A percentile compares a stretch with the other conserved stretches of the same genome.
Conservation (phyloP, 768 basidiomycete genomes). For the Rhodocollybia butyracea region DNA sequence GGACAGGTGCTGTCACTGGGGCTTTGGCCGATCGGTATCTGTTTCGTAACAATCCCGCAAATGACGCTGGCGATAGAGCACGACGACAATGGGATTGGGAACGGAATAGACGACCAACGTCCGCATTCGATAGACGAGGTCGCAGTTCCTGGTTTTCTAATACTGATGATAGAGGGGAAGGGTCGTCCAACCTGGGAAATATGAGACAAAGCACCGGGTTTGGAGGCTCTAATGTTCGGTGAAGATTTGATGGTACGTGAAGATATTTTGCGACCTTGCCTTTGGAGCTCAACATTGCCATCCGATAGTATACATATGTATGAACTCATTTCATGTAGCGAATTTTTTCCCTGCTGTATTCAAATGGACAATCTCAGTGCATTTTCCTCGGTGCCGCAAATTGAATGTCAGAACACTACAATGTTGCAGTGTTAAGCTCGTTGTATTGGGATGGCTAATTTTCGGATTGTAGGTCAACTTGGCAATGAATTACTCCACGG, state of each 20-base stretch:
- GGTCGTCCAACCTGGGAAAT: constrained; percentile 62
- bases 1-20: constrained; percentile 78
- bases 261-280: not conserved
- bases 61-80: constrained; percentile 23
- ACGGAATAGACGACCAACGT: constrained; percentile 24
- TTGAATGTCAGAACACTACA: no score
- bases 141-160: constrained; percentile 21
- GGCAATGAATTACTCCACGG: no score
- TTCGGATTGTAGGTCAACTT: no score
- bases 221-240: constrained; percentile 75
- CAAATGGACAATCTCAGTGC: no score
- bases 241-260: constrained; percentile 13
- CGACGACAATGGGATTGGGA: constrained; percentile 57
- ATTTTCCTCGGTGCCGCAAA: no score
- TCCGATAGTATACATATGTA: no score
- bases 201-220: constrained; percentile 79
- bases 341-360: no score
- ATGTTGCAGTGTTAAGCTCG: no score
- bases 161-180: constrained; percentile 60
- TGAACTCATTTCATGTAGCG: no score
- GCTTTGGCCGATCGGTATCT: constrained; percentile 60
- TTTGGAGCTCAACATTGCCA: not conserved
- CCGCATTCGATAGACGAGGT: constrained; percentile 25
- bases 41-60: constrained; percentile 28
- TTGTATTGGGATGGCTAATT: no score